Conservation (phyloP, 75 land plant species). For the Adiantum capillusveneris region DNA sequence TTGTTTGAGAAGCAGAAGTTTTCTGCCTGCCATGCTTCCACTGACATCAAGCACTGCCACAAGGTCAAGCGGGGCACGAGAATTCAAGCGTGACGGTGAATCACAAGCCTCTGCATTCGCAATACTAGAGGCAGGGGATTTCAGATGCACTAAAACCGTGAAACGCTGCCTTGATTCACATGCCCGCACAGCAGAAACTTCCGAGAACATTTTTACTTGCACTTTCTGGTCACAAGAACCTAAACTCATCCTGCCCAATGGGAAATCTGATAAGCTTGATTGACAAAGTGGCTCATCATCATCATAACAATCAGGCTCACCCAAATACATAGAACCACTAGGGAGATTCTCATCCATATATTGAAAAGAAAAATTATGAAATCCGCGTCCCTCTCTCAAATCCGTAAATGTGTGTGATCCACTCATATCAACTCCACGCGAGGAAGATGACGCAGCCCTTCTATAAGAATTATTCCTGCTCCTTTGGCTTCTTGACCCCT, state of each 20-base stretch:
- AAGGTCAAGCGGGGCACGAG: slow-evolving; percentile 80
- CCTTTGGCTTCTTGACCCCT: slow-evolving; percentile 1
- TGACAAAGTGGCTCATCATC: slow-evolving; percentile 58
- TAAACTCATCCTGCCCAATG: neutral
- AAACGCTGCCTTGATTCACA: slow-evolving; percentile 37
- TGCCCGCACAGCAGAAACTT: slow-evolving; percentile 44
- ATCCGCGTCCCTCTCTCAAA: slow-evolving; percentile 19
- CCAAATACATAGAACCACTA: slow-evolving; percentile 1
- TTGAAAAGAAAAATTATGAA: slow-evolving; percentile 9
- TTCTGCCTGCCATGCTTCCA: slow-evolving; percentile 96
- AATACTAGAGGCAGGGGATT: slow-evolving; percentile 40
- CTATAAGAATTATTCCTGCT: slow-evolving; percentile 1
- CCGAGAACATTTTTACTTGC: slow-evolving; percentile 45
- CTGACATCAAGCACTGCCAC: slow-evolving; percentile 94
- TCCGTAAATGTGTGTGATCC: slow-evolving; percentile 21
- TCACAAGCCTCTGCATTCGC: neutral
- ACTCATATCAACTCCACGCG: slow-evolving; percentile 17
- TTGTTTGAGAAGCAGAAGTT: slow-evolving; percentile 67
- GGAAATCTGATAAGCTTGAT: slow-evolving; percentile 4
- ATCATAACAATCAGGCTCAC: slow-evolving; percentile 51
- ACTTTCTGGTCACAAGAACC: slow-evolving; percentile 12
- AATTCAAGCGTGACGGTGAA: neutral
- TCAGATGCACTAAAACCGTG: slow-evolving; percentile 54
- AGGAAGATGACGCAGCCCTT: slow-evolving; percentile 1
- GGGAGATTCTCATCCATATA: neutral